Evolutionary conservation across 257 asterid species (phyloP), one percentile per base, ranked within the genome.

Genomic region (Thymus mandschuricus): DNA sequence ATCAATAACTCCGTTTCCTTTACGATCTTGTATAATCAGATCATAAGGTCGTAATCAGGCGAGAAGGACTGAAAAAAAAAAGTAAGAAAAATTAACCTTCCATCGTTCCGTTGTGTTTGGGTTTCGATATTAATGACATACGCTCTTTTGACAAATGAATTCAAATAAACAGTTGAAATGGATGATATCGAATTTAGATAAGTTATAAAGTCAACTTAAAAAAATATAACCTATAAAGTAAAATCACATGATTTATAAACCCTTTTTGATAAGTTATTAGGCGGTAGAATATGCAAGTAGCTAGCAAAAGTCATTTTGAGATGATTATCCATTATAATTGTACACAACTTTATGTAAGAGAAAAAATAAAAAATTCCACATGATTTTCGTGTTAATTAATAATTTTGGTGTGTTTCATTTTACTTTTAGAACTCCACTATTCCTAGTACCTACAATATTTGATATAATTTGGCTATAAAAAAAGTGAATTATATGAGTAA

Each of bases 251-350:
- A 31, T 44, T 33, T 27, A 27, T 43, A 8, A 10, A 56, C 28
- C 61, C 61, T 74, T 67, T 54, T 55, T n/a, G 76, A 56, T 55
- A 57, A 46, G 58, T 48, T 66, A 55, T 55, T 15, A 35, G 49
- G 12, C 10, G 55, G 78, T 74, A 56, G 30, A 38, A 38, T 38
- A 38, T 4, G 0, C 12, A 56, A 45, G 31, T 3, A 34, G 69
- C 8, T 40, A 35, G 21, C 60, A 30, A 63, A 69, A 65, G 73
- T 48, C 38, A 12, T 70, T 77, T 31, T 41, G 21, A 43, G 31
- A 56, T 44, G 46, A 70, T 54, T 70, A 50, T 21, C 44, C 50
- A 21, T 68, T n/a, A 33, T 31, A 64, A 28, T 11, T 10, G 2
- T 68, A 6, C 4, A n/a, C 4, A 44, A 4, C 41, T 4, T 35